Evolutionary conservation across 306 rosid genomes (phyloP), one percentile per base, ranked within the genome.

Genomic region (Rosa chinensis): DNA sequence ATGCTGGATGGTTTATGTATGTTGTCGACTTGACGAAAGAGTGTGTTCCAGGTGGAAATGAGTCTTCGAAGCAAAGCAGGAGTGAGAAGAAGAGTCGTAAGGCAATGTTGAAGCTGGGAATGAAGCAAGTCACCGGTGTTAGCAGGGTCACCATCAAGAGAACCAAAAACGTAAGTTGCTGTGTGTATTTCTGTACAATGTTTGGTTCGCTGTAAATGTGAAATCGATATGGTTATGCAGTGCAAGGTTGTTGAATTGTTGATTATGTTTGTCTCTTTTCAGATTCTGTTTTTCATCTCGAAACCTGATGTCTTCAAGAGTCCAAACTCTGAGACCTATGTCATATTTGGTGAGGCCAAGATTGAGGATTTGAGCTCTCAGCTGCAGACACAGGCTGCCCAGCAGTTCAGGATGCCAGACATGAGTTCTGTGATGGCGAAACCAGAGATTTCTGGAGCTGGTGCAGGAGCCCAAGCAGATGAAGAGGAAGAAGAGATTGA

Each of bases 51-150:
- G 98, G 89, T 63, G 88, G 81, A 23, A 52, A 81, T 66, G 99
- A 90, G 72, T 87, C 91, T 69, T 93, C 98, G 40, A 96, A 96
- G 84, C 99, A 96, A 84, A 93, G 97, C 93, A 85, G 98, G 84
- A 96, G 98, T 16, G 99, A 96, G 86, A 96, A 96, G 88, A 96
- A 96, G 89, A 96, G 98, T 73, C 89, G 98, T 69, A 96, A 96
- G 81, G 99, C 98, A 21, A 91, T 96, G 98, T 58, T 96, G 92
- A 93, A 96, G 89, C 89, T 96, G 13, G 99, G 99, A 25, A 85
- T 96, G 89, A 91, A 90, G 79, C 94, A 97, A 18, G 92, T 93
- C 44, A 87, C 94, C 0, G 97, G 99, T 58, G 97, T 96, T 76
- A 90, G 94, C 79, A 85, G 99, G 64, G 98, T 96, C 72, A 93